Evolutionary conservation across 495 filamentous ascomycete genomes (phyloP), one percentile per base, ranked within the genome.

Genomic region (Parachaetomium inaequale): DNA sequence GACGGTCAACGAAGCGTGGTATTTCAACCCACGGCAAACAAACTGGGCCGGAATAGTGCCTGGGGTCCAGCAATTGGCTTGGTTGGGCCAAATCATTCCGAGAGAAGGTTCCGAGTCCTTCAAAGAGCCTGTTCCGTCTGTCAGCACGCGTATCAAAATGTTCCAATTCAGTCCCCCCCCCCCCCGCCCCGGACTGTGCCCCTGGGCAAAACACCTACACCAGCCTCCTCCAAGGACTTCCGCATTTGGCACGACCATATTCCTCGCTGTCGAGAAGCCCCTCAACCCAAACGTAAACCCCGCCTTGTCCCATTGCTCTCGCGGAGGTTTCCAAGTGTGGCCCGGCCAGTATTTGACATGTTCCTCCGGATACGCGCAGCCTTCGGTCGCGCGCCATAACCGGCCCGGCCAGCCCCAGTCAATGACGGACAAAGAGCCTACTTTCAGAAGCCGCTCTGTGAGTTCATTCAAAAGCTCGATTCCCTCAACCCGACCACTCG

Each of bases 321-420:
- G 38, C 6, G 54, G 54, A 17, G 5, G 52, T 26, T 19, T 21
- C 43, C 2, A 29, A 4, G 5, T 38, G 32, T 6, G n/a, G 42
- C 11, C 11, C 32, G 5, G 32, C 11, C 11, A 6, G 6, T 34
- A 11, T 34, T 34, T 34, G 32, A 34, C 11, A 5, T 34, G 32
- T 6, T 34, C 32, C 32, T 34, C 32, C 11, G 32, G 17, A 8
- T 57, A 34, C 14, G 38, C 36, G 17, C 26, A 46, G 5, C 55
- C 55, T 14, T 46, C 0, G 8, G 5, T 21, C 4, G 55, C 15
- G 15, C n/a, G 4, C 55, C 55, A 58, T 17, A 49, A 17, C 5
- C 55, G 28, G 3, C 14, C 15, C 2, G 55, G 55, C 55, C 42
- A 58, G 3, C 55, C 55, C 55, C 55, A 58, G 19, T 58, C 40